Percentiles rank a stretch among this genome's conserved stretches.
phyloP scores from a whole-genome alignment of 176 grass and related monocot genomes.

The Aegilops umbellulata region DNA sequence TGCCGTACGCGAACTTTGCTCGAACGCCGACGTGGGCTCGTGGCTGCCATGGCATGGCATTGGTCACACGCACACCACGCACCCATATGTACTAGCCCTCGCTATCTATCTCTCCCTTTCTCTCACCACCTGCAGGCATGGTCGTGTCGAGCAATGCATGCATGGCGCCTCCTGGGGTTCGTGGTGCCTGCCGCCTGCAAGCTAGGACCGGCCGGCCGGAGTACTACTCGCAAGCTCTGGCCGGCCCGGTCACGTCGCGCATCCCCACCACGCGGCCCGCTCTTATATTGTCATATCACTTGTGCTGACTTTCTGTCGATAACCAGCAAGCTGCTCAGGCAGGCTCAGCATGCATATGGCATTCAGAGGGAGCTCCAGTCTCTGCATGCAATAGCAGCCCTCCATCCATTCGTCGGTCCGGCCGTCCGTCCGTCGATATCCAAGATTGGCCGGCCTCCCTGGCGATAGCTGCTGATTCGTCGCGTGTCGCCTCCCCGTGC shows the following conservation, averaged over 20 bases:
- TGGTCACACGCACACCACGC: background rate
- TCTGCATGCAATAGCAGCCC: too few species aligned
- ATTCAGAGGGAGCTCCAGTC: background rate
- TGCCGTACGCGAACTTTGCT: background rate
- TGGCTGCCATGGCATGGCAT: background rate
- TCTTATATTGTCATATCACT: slow-evolving; percentile 33
- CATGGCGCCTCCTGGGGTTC: background rate
- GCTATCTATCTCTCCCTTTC: background rate
- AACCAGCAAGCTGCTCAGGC: too few species aligned
- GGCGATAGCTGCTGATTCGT: background rate
- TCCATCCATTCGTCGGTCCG: too few species aligned
- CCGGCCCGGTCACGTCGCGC: slow-evolving; percentile 28
- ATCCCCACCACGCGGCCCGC: too few species aligned
- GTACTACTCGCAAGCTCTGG: background rate
- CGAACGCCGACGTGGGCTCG: background rate
- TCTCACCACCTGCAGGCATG: background rate
- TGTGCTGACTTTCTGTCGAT: slow-evolving; percentile 47
- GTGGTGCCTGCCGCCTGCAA: background rate
- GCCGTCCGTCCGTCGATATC: background rate
- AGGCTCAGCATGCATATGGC: background rate
- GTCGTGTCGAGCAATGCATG: background rate
- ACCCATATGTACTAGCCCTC: background rate
- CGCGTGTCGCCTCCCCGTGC: background rate
- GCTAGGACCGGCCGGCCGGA: background rate
- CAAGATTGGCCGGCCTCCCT: background rate